Evolutionary conservation across 2,329 filamentous ascomycete species (phyloP).

Genomic region (Allantophomopsis lycopodina): DNA sequence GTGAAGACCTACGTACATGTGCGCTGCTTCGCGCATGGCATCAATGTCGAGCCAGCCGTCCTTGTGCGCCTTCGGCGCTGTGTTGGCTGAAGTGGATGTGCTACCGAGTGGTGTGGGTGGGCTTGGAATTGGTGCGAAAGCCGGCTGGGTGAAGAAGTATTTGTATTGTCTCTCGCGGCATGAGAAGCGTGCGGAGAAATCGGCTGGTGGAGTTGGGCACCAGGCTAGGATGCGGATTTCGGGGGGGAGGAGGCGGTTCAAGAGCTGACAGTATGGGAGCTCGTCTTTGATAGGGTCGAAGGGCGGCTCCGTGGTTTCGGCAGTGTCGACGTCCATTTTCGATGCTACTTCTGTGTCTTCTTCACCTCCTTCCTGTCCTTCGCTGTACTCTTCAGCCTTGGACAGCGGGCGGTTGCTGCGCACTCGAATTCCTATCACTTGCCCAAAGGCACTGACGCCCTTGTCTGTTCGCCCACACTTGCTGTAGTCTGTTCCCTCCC

Average conservation of each 20-base stretch:
- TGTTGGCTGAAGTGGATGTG: conserved; percentile 5
- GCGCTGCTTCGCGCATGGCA: conserved; percentile 73
- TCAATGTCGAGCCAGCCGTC: conserved; percentile 78
- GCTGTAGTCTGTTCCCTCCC: conserved; percentile 77
- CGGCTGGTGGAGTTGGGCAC: conserved; percentile 68
- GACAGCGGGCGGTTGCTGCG: conserved; percentile 61
- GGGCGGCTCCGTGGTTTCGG: conserved; percentile 17
- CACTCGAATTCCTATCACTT: conserved; percentile 76
- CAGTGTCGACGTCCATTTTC: conserved; percentile 9
- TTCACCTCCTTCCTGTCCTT: neutral
- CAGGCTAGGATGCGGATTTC: conserved; percentile 88
- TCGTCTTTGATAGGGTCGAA: conserved; percentile 68
- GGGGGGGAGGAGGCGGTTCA: conserved; percentile 78
- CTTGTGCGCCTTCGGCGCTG: conserved; percentile 20
- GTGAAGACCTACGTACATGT: conserved; percentile 66
- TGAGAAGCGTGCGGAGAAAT: conserved; percentile 84
- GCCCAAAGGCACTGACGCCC: conserved; percentile 92
- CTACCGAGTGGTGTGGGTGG: conserved; percentile 23
- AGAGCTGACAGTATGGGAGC: conserved; percentile 65
- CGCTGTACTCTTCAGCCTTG: conserved; percentile 10
- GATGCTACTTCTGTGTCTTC: conserved; percentile 12
- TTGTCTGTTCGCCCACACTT: conserved; percentile 91
- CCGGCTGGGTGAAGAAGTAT: conserved; percentile 96
- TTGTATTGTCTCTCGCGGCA: conserved; percentile 85
- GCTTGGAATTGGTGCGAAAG: conserved; percentile 56